phyloP scores from a whole-genome alignment of 495 filamentous ascomycete species.

The Penicillium chermesinum region DNA sequence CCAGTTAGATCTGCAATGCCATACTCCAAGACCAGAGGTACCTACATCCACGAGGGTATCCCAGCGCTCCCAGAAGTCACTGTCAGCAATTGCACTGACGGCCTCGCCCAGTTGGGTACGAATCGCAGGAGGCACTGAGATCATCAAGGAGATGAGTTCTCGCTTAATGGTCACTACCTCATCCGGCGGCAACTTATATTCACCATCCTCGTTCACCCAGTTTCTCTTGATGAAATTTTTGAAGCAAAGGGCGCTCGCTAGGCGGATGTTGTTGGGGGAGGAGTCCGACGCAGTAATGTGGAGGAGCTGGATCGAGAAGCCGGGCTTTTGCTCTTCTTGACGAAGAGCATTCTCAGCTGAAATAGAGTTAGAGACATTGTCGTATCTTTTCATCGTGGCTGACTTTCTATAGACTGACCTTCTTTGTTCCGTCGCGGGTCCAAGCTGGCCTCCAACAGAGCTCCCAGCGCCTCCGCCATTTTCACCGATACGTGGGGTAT shows the following conservation, averaged over 20 bases:
- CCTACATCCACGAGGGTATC: constrained; percentile 78
- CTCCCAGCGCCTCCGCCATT: constrained; percentile 73
- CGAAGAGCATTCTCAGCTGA: constrained; percentile 76
- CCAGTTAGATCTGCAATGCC: background rate
- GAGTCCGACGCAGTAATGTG: constrained; percentile 74
- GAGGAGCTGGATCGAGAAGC: constrained; percentile 82
- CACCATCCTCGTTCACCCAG: constrained; percentile 90
- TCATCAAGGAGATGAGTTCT: constrained; percentile 95
- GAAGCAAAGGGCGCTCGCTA: constrained; percentile 91
- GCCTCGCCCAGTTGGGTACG: constrained; percentile 94
- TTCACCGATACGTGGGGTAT: constrained; percentile 34
- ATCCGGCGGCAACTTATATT: constrained; percentile 71
- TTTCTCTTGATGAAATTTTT: constrained; percentile 95
- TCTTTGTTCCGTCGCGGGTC: constrained; percentile 80
- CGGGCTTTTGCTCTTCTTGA: constrained; percentile 68
- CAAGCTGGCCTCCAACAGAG: constrained; percentile 77
- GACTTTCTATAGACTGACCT: constrained; percentile 50
- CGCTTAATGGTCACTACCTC: constrained; percentile 87
- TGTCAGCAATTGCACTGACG: constrained; percentile 94
- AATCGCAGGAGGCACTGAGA: constrained; percentile 75
- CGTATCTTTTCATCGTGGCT: background rate
- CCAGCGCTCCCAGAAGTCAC: constrained; percentile 95
- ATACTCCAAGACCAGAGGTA: constrained; percentile 1
- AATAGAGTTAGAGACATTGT: constrained; percentile 14
- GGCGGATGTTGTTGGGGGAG: constrained; percentile 67